Evolutionary conservation across 176 grass and related monocot species (phyloP), one percentile per base, ranked within the genome.

Genomic region (Aegilops speltoides): DNA sequence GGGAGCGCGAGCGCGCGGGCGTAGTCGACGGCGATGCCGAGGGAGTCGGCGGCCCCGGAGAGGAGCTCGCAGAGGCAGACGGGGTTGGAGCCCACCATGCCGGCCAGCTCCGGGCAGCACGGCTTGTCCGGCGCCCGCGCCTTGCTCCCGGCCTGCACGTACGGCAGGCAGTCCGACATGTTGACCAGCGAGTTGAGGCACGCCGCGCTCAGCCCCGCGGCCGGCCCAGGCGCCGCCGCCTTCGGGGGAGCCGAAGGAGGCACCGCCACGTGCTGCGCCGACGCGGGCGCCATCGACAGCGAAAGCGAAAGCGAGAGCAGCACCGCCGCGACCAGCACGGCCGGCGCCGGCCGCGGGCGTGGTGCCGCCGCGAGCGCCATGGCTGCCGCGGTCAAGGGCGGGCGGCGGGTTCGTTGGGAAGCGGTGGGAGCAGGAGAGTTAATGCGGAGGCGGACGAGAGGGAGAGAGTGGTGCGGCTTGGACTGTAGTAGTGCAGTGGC

Each of bases 31-130:
- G 46, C 25, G 91, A 98, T 94, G 84, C 93, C 96, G 78, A 84
- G 92, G 34, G 86, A 92, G 20, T 91, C 90, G 24, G 88, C 90
- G 60, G 78, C 93, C 26, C 96, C 96, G n/a, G 83, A 83, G 87
- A 98, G 89, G 54, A 98, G 86, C 84, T 89, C 75, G 83, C 96
- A 98, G 86, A 98, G 91, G 88, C 96, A 98, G 64, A 95, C 29
- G 7, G 96, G 93, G 68, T 95, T 83, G 24, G 93, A 89, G 8
- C 40, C 93, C 32, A 93, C 78, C 66, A 98, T 38, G 13, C 89
- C 91, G 9, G 96, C 96, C 45, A 98, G 73, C 91, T 95, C 96
- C 15, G 91, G 93, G 90, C 96, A 98, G 88, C 93, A 98, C 19
- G 84, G 48, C 81, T 82, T 78, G 77, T 93, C 95, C 6, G 95